Base-by-base conservation (phyloP, 352 stramenopile genomes). In the Pythium coloratum region DNA sequence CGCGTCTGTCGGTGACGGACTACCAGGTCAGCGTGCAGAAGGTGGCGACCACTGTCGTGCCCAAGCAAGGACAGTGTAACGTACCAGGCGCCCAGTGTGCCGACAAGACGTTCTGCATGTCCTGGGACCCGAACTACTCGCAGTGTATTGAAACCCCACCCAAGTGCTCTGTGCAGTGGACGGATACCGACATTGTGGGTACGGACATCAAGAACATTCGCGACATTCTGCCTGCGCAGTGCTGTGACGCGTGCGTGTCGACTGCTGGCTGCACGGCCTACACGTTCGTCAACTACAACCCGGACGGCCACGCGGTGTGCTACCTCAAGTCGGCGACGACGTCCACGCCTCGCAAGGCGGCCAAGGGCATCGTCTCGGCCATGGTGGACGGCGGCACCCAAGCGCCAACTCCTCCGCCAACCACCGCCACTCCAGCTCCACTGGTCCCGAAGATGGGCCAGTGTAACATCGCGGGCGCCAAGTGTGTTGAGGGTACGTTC, bases 271-370 rank as follows among this genome's bases (percentile, higher is more conserved):
- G 44, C 44, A 26, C 16, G 16, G n/a, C 16, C 7, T 50, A 50
- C 44, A 50, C 44, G 16, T 50, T 50, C n/a, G 44, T 50, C 44
- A 50, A 50, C 44, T 50, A 50, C 44, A 50, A 50, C n/a, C 8
- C 44, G 8, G 44, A 50, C 44, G 44, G 44, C 44, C 16, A 50
- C 16, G 44, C 44, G 18, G 16, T 28, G 2, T 50, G 44, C n/a
- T 24, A 24, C 20, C 20, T 24, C 20, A 24, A 24, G 20, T 24
- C 20, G 20, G 20, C 20, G 20, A 24, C 20, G 20, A 24, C 20
- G 20, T 24, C 20, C 20, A 24, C 20, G 20, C 20, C 20, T 24
- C 20, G 20, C 20, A 24, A 24, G 20, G 20, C 20, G 20, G 20
- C 20, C 20, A 24, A 24, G 20, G 20, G 20, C 20, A 24, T 24